Conservation (phyloP, 441 rosid genomes). For the Gossypium trilobum region DNA sequence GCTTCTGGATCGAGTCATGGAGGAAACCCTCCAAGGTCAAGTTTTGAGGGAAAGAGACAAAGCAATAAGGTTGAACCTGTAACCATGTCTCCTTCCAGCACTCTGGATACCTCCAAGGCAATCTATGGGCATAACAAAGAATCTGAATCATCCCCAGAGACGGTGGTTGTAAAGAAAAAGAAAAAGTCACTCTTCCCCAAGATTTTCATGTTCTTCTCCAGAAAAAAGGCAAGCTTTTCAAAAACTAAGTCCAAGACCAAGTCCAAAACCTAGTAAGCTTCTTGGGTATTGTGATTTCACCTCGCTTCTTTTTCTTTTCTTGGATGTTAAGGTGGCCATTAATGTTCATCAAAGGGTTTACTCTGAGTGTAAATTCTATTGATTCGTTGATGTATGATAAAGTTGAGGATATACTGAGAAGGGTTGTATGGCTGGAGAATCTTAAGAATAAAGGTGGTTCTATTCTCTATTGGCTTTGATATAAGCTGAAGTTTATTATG, state of each 20-base stretch:
- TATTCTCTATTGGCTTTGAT: constrained; percentile 12
- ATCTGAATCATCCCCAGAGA: constrained; percentile 31
- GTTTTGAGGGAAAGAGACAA: constrained; percentile 39
- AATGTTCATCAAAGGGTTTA: constrained; percentile 6
- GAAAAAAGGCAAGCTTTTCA: constrained; percentile 36
- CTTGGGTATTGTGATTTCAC: constrained; percentile 17
- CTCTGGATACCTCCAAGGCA: constrained; percentile 29
- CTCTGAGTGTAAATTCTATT: constrained; percentile 28
- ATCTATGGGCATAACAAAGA: constrained; percentile 29
- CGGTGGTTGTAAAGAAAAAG: constrained; percentile 51
- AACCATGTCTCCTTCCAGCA: constrained; percentile 10
- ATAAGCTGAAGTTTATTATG: neutral
- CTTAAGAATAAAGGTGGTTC: constrained; percentile 17
- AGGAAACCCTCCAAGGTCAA: constrained; percentile 24
- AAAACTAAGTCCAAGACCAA: constrained; percentile 20
- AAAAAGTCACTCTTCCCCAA: constrained; percentile 65
- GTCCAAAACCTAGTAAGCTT: constrained; percentile 18
- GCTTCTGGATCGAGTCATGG: constrained; percentile 39
- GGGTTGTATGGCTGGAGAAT: constrained; percentile 12
- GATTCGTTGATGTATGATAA: constrained; percentile 27
- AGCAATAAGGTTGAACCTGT: constrained; percentile 22
- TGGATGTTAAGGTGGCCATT: constrained; percentile 12
- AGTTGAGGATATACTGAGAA: constrained; percentile 16
- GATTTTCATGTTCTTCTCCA: constrained; percentile 52
- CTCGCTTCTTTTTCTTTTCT: neutral